These are phyloP conservation scores for Flaveria trinervia DNA, from an alignment of 129 eudicot species.

Conservation along the genomic window DNA sequence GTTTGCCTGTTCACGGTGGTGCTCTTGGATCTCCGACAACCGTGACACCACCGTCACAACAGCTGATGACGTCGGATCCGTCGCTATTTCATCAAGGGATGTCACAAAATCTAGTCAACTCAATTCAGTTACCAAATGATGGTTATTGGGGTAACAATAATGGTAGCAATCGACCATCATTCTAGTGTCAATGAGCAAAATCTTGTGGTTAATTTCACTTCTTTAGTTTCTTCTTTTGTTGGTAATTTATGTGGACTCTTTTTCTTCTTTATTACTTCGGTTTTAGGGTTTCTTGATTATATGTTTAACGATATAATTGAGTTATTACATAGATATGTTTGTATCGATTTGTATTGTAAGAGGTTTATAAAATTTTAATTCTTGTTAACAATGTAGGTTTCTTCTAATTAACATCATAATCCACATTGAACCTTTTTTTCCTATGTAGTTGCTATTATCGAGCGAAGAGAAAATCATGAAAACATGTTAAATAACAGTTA, in stretches of 20 bases:
- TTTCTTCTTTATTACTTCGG: not conserved
- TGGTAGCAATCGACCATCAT: constrained; percentile 10
- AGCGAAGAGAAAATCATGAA: too few species aligned
- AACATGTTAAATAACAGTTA: too few species aligned
- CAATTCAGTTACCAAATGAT: constrained; percentile 10
- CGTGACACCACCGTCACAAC: not conserved
- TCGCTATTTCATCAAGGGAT: constrained; percentile 13
- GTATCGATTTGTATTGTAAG: constrained; percentile 2
- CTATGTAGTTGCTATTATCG: not conserved
- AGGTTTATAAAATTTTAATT: constrained; percentile 17
- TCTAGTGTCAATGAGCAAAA: not conserved
- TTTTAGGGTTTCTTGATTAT: constrained; percentile 18
- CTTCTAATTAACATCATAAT: constrained; percentile 8
- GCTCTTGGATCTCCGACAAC: constrained; percentile 10
- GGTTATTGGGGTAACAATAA: constrained; percentile 17
- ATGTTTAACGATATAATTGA: not conserved
- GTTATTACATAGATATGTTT: not conserved
- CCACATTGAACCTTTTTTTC: not conserved
- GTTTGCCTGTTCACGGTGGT: constrained; percentile 3
- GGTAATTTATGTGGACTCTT: not conserved
- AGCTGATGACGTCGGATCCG: constrained; percentile 7
- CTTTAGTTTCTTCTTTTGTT: constrained; percentile 5
- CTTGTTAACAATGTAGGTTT: constrained; percentile 10
- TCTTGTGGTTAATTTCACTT: not conserved
- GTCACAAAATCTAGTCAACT: constrained; percentile 5